Conservation (phyloP, 2,329 filamentous ascomycete genomes). For the Ascochyta fabae region DNA sequence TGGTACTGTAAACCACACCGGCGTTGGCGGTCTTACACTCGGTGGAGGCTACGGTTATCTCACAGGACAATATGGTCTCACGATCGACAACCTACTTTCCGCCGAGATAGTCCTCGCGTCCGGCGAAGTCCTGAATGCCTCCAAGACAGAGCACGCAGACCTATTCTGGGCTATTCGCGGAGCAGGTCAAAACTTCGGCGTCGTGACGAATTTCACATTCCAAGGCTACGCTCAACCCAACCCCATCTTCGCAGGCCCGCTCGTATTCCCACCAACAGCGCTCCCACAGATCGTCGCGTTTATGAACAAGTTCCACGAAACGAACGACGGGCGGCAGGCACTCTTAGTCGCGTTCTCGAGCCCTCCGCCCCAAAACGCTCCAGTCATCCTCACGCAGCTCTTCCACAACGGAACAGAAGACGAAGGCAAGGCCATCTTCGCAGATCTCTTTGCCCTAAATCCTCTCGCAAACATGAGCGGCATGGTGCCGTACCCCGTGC, state of each 20-base stretch:
- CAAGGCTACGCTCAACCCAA: constrained; percentile 39
- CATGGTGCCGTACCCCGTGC: constrained; percentile 38
- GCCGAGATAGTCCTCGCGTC: constrained; percentile 44
- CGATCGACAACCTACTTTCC: constrained; percentile 53
- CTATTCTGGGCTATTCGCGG: constrained; percentile 52
- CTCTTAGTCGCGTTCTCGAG: constrained; percentile 36
- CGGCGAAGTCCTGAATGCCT: constrained; percentile 46
- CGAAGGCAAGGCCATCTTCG: constrained; percentile 31
- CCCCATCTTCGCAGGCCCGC: constrained; percentile 46
- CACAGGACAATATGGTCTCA: constrained; percentile 61
- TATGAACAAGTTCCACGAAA: constrained; percentile 38
- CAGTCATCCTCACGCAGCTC: constrained; percentile 36
- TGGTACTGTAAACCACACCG: constrained; percentile 68
- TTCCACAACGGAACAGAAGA: constrained; percentile 48
- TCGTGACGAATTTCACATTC: constrained; percentile 53
- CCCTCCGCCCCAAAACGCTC: constrained; percentile 38
- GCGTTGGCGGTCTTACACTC: constrained; percentile 62
- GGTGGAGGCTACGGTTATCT: constrained; percentile 67
- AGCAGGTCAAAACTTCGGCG: constrained; percentile 46
- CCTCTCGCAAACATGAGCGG: constrained; percentile 10
- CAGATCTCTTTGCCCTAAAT: constrained; percentile 9
- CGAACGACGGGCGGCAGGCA: constrained; percentile 39
- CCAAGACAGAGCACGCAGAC: constrained; percentile 29
- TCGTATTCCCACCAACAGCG: constrained; percentile 43
- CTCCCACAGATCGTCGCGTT: constrained; percentile 37